Percentiles rank a stretch among this genome's conserved stretches.
Evolutionary conservation across 805 yeast genomes (phyloP).

Genomic region (Lipomyces sp.): DNA sequence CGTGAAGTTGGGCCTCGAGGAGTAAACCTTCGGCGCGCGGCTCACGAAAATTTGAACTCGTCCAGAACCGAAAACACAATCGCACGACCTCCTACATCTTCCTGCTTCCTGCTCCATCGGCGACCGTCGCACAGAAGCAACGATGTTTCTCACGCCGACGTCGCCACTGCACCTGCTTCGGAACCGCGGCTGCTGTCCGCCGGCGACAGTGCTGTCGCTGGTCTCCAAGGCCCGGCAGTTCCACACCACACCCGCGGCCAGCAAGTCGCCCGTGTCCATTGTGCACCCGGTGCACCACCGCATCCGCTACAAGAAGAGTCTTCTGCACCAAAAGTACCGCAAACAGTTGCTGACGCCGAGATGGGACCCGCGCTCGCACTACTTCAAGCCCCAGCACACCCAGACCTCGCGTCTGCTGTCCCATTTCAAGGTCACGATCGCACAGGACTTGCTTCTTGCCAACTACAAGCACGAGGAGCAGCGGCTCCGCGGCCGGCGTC

Average conservation of each 20-base stretch:
- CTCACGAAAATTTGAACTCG: no score
- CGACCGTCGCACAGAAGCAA: no score
- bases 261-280: constrained; percentile 60
- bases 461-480: constrained; percentile 58
- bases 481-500: constrained; percentile 55
- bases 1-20: no score
- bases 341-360: constrained; percentile 59
- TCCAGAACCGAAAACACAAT: no score
- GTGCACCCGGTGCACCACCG: constrained; percentile 91
- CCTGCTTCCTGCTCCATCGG: no score
- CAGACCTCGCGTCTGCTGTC: constrained; percentile 76
- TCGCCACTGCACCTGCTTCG: no score
- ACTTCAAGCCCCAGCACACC: constrained; percentile 69
- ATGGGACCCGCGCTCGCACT: constrained; percentile 75
- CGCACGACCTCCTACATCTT: no score
- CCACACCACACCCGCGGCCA: constrained; percentile 11
- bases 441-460: constrained; percentile 73
- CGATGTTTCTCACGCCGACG: no score
- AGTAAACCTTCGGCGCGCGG: no score
- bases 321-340: constrained; percentile 70
- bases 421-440: constrained; percentile 69
- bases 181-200: no score
- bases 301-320: constrained; percentile 68
- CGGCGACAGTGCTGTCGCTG: no score
- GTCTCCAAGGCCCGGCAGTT: no score